Evolutionary conservation across 345 rosid genomes (phyloP), one percentile per base, ranked within the genome.

Genomic region (Brassica cretica): DNA sequence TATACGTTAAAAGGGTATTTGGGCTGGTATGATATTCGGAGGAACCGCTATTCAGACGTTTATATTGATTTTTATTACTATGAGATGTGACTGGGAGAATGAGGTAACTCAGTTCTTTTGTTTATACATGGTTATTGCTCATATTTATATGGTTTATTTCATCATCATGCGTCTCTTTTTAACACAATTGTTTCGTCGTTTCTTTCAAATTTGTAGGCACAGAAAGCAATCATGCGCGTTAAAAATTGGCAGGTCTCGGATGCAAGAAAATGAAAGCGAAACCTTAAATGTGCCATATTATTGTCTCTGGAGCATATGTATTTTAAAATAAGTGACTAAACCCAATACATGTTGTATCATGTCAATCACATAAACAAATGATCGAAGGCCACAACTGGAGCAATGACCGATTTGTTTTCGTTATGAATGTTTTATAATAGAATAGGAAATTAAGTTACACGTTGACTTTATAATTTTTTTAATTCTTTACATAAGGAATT

Each of bases 11-110:
- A 25, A 90, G 49, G 49, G 49, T 41, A 41, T 41, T 41, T 41
- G 49, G 49, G 49, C 49, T 41, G 49, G 49, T 41, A 88, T 93
- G 96, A 88, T 90, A 58, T 73, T 88, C 18, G 91, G 91, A 5
- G 94, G 91, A 12, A 88, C 94, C 33, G 69, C 66, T 1, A 49
- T 86, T 29, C 93, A 88, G 66, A 91, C 96, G 0, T 39, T 86
- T 49, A 76, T 88, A 1, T 70, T 93, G 79, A 84, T 78, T 46
- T 49, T 85, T 32, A 76, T 87, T 32, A 83, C 86, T 0, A 53
- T 72, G 2, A 70, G 74, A 67, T 77, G 84, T 33, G 78, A 89
- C 58, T 91, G 94, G 94, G 81, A 84, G 5, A 78, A 76, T 19
- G 89, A 90, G 93, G 93, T 86, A 60, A 19, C 3, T 53, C 9